Base-by-base conservation (phyloP, 139 green algal genomes). In the Coelastrella sp. region DNA sequence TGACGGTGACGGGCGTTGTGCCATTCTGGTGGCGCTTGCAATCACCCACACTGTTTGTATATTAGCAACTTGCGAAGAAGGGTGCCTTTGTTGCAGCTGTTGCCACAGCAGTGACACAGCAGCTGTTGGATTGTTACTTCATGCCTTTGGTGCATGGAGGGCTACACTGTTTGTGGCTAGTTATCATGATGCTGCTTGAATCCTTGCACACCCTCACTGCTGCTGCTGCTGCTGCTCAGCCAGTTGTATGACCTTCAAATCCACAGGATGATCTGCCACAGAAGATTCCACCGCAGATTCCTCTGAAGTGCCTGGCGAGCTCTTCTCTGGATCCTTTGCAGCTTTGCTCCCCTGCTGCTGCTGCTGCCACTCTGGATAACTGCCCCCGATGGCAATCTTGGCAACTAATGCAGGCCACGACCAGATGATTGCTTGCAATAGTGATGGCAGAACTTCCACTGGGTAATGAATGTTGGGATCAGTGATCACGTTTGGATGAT, bases 341-440 rank as follows among this genome's bases (percentile, higher is more conserved):
- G 8, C 64, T 48, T 17, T 3, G 17, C 19, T 2, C 67, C 30
- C 23, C 4, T 23, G 32, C 38, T 77, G 68, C 68, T 59, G 68
- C 68, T 77, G 68, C 21, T 23, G 37, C 68, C 68, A 77, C 37
- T 59, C 37, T 4, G 53, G n/a, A 19, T 25, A 77, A 7, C 68
- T 45, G 38, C 38, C 37, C 1, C 68, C 68, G 21, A 77, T 37
- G 5, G 68, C 68, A 34, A 77, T 34, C 27, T 48, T 45, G 0
- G 68, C 68, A 34, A 48, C 30, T 6, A 77, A 21, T n/a, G 68
- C 45, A 7, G 68, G 68, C 37, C 30, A 38, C 5, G 68, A 45
- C 68, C 68, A 77, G n/a, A 77, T 59, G 23, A 77, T 25, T 3
- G 38, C 68, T 30, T 59, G 38, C 5, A 77, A 15, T 38, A 77